A percentile compares a stretch with the other conserved stretches of the same genome.
phyloP scores from a whole-genome alignment of 2,329 filamentous ascomycete genomes.

The Paracoccidioides brasiliensis region DNA sequence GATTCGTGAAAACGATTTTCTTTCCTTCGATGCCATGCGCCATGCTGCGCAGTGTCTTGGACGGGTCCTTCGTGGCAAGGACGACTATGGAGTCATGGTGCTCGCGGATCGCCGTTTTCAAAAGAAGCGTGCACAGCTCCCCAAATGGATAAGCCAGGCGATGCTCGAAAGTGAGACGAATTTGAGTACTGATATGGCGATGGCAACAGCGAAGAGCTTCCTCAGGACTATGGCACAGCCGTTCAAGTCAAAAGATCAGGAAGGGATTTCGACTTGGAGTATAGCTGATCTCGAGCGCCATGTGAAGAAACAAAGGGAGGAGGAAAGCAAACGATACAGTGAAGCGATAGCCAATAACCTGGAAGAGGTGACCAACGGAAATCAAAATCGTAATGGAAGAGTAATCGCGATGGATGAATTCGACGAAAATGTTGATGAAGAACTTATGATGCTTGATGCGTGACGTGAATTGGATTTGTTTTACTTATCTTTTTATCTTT shows the following conservation, averaged over 20 bases:
- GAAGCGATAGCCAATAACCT: constrained; percentile 33
- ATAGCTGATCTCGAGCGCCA: constrained; percentile 63
- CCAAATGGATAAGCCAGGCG: constrained; percentile 91
- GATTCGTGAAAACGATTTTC: constrained; percentile 91
- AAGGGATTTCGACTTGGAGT: constrained; percentile 89
- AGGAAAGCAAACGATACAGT: constrained; percentile 54
- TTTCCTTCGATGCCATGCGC: constrained; percentile 99
- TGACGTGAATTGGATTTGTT: neutral
- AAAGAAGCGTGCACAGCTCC: constrained; percentile 79
- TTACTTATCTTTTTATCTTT: neutral
- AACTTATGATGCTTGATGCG: constrained; percentile 6
- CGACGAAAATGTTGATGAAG: constrained; percentile 19
- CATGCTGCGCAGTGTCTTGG: constrained; percentile 94
- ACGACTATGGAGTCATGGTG: constrained; percentile 99
- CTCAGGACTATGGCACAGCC: constrained; percentile 84
- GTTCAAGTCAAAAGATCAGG: constrained; percentile 68
- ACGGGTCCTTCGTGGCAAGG: constrained; percentile 86
- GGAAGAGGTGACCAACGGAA: constrained; percentile 9
- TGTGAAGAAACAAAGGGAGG: constrained; percentile 53
- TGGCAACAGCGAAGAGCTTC: constrained; percentile 79
- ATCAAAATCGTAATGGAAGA: constrained; percentile 12
- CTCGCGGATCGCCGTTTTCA: constrained; percentile 86
- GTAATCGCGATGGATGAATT: constrained; percentile 22
- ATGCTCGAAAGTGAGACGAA: constrained; percentile 77
- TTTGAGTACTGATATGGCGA: constrained; percentile 88